A percentile compares a stretch with the other conserved stretches of the same genome.
These are phyloP conservation scores for Leccinum uliginosum DNA, from an alignment of 768 basidiomycete genomes.

Conservation along the genomic window DNA sequence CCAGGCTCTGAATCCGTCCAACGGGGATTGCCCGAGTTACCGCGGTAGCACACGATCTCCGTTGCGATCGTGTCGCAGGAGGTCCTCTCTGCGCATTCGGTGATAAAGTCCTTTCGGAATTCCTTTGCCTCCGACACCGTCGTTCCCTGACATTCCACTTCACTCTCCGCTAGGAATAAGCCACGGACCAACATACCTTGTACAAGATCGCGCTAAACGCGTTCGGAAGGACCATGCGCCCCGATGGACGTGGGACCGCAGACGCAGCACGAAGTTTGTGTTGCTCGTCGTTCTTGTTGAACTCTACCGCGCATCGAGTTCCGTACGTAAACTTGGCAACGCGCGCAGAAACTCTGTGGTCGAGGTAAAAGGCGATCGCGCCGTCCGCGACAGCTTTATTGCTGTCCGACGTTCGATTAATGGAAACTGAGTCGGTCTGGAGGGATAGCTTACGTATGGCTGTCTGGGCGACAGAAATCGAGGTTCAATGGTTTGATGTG, in stretches of 20 bases:
- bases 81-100: conserved; percentile 25
- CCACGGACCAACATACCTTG: conserved; percentile 14
- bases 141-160: conserved; percentile 19
- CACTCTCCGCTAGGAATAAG: neutral
- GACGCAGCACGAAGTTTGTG: conserved; percentile 26
- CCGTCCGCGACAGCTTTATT: conserved; percentile 47
- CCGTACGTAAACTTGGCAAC: conserved; percentile 40
- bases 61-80: conserved; percentile 28
- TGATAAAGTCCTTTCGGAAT: conserved; percentile 31
- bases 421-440: neutral
- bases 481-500: conserved; percentile 34
- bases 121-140: conserved; percentile 28
- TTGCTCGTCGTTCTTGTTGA: conserved; percentile 27
- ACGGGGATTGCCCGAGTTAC: conserved; percentile 20
- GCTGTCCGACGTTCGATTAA: conserved; percentile 19
- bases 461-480: conserved; percentile 46
- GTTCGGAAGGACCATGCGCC: conserved; percentile 29
- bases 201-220: conserved; percentile 29
- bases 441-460: conserved; percentile 39
- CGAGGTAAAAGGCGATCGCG: conserved; percentile 40
- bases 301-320: conserved; percentile 26
- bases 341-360: conserved; percentile 38
- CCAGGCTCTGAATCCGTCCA: conserved; percentile 31
- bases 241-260: conserved; percentile 29
- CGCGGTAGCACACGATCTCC: conserved; percentile 30